Conservation (phyloP, 495 filamentous ascomycete genomes). For the Tuber magnatum region DNA sequence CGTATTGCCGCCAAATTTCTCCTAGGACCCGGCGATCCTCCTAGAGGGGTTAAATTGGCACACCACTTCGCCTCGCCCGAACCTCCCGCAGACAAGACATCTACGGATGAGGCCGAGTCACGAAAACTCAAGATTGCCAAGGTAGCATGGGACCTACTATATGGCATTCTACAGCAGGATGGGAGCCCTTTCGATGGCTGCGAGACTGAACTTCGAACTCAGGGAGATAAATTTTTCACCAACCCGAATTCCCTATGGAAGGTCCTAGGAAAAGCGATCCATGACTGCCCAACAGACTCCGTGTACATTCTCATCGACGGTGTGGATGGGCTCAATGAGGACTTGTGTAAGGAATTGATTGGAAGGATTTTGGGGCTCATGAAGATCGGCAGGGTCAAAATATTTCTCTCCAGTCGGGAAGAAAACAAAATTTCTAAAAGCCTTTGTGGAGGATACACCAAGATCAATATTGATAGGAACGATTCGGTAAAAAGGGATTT, state of each 20-base stretch:
- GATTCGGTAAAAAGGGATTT: background rate
- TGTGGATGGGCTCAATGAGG: background rate
- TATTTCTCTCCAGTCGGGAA: no score
- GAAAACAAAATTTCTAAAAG: background rate
- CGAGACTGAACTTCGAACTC: no score
- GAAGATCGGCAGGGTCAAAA: background rate
- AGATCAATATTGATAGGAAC: background rate
- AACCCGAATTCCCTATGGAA: background rate
- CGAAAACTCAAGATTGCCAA: no score
- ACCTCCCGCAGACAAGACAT: no score
- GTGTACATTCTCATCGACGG: background rate
- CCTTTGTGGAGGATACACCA: background rate
- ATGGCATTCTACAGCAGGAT: no score
- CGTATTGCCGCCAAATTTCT: background rate
- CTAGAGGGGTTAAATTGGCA: slow-evolving; percentile 9
- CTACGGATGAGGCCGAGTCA: no score
- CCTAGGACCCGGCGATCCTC: slow-evolving; percentile 27
- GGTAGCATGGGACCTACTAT: no score
- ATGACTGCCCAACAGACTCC: background rate
- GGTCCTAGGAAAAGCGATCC: background rate
- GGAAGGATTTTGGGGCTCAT: background rate
- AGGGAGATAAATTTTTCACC: background rate
- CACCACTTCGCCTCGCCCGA: no score
- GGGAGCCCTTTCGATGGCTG: no score
- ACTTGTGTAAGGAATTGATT: background rate